Percentiles rank a stretch among this genome's conserved stretches.
Evolutionary conservation across 139 green algal genomes (phyloP).

Genomic region (Spirogloea muscicola): DNA sequence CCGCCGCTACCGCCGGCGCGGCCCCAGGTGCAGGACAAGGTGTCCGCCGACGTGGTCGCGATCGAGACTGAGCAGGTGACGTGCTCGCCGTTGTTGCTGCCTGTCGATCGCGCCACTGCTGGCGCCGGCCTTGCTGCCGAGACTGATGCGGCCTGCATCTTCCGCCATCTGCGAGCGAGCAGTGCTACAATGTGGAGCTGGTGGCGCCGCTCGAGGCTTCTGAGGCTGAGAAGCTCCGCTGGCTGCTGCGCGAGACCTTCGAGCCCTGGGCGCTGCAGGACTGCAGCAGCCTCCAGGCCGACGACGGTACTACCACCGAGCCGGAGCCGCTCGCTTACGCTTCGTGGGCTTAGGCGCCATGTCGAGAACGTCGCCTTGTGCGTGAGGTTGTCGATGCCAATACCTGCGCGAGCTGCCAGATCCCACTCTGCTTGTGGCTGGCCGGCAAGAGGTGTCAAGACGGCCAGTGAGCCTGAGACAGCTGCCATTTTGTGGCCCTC

Average conservation of each 20-base stretch:
- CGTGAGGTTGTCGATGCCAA: background rate
- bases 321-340: too few relatives aligned
- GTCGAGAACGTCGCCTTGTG: slow-evolving; percentile 50
- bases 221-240: slow-evolving; percentile 75
- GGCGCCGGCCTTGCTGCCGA: background rate
- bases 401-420: background rate
- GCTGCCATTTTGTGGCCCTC: too few relatives aligned
- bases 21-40: slow-evolving; percentile 64
- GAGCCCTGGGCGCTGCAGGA: slow-evolving; percentile 88
- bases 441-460: background rate
- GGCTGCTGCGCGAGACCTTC: slow-evolving; percentile 94
- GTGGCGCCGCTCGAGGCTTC: slow-evolving; percentile 56
- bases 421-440: background rate
- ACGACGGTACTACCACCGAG: too few relatives aligned
- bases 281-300: too few relatives aligned
- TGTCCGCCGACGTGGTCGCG: slow-evolving; percentile 56
- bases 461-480: too few relatives aligned
- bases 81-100: background rate
- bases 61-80: slow-evolving; percentile 69
- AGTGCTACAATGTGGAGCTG: slow-evolving; percentile 90
- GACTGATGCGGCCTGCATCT: background rate
- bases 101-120: background rate
- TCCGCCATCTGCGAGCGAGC: too few relatives aligned
- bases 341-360: background rate
- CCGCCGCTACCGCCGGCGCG: background rate